Percentiles rank a stretch among this genome's conserved stretches.
Evolutionary conservation across 805 yeast genomes (phyloP).

Genomic region (Cyberlindnera maclurae): DNA sequence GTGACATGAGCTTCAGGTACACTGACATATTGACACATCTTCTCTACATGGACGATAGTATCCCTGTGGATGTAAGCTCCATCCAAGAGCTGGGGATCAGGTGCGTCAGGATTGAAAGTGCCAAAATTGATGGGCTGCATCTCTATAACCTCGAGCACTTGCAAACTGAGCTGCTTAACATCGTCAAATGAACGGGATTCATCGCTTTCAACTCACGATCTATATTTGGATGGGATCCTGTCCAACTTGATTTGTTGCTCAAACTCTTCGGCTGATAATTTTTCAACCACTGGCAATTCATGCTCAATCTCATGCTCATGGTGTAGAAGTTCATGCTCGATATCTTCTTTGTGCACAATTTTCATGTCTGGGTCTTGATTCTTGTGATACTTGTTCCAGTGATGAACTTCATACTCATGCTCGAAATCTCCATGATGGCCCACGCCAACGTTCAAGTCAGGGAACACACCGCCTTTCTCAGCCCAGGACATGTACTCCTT

Average conservation of each 20-base stretch:
- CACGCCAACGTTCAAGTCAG: conserved; percentile 89
- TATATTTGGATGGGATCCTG: conserved; percentile 34
- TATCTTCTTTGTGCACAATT: conserved; percentile 78
- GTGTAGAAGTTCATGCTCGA: conserved; percentile 42
- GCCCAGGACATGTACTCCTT: conserved; percentile 67
- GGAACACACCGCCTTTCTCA: conserved; percentile 61
- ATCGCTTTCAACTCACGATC: conserved; percentile 1
- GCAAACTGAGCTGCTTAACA: conserved; percentile 1
- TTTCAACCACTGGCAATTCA: conserved; percentile 50
- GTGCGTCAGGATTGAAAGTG: conserved; percentile 35
- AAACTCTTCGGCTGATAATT: conserved; percentile 31
- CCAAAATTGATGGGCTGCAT: conserved; percentile 17
- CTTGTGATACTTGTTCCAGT: conserved; percentile 78
- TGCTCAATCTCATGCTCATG: conserved; percentile 67
- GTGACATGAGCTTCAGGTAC: conserved; percentile 24
- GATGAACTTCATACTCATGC: conserved; percentile 88
- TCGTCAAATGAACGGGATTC: not conserved
- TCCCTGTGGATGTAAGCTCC: conserved; percentile 37
- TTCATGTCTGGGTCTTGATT: conserved; percentile 78
- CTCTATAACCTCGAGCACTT: conserved; percentile 39
- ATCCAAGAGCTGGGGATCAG: conserved; percentile 38
- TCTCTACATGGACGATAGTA: conserved; percentile 43
- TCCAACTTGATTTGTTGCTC: conserved; percentile 30
- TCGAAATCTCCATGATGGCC: conserved; percentile 95
- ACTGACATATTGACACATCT: conserved; percentile 55